Conservation (phyloP, 208 protist genomes). For the Angomonas desouzai region DNA sequence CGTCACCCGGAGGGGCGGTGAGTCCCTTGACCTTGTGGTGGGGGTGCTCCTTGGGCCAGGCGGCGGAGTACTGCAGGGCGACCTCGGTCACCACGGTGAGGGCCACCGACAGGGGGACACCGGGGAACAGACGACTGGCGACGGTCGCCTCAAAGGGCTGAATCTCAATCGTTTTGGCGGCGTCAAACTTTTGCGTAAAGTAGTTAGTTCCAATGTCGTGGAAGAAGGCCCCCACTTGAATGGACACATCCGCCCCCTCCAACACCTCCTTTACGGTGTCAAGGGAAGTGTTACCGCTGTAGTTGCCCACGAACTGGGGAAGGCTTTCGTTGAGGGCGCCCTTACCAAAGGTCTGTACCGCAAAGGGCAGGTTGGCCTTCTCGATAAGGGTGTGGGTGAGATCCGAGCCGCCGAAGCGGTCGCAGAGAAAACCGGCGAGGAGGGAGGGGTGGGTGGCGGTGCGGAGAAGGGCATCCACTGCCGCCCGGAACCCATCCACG, state of each 20-base stretch:
- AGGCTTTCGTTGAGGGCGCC: slow-evolving; percentile 39
- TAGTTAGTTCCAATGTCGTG: slow-evolving; percentile 31
- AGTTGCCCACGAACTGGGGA: slow-evolving; percentile 46
- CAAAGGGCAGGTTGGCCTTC: slow-evolving; percentile 38
- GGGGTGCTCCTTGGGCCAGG: slow-evolving; percentile 15
- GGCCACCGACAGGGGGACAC: slow-evolving; percentile 44
- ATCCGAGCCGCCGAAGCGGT: slow-evolving; percentile 24
- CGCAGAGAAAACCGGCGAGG: slow-evolving; percentile 37
- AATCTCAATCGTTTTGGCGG: slow-evolving; percentile 32
- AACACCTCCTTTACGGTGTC: slow-evolving; percentile 28
- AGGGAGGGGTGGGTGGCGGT: slow-evolving; percentile 24
- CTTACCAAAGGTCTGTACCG: slow-evolving; percentile 34
- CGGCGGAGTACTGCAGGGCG: slow-evolving; percentile 21
- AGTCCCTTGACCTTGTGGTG: slow-evolving; percentile 11
- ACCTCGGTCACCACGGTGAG: slow-evolving; percentile 32
- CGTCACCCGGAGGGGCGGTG: slow-evolving; percentile 18
- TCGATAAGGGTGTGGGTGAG: slow-evolving; percentile 36
- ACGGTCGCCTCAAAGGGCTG: slow-evolving; percentile 42
- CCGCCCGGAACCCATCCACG: slow-evolving; percentile 26
- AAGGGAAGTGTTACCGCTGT: slow-evolving; percentile 25
- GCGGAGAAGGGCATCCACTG: slow-evolving; percentile 18
- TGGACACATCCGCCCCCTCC: slow-evolving; percentile 40
- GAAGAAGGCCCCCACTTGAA: slow-evolving; percentile 36
- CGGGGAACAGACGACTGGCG: slow-evolving; percentile 30
- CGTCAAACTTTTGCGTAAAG: slow-evolving; percentile 43